These are phyloP conservation scores for Pseudohyphozyma bogoriensis DNA, from an alignment of 768 basidiomycete genomes.

Conservation along the genomic window DNA sequence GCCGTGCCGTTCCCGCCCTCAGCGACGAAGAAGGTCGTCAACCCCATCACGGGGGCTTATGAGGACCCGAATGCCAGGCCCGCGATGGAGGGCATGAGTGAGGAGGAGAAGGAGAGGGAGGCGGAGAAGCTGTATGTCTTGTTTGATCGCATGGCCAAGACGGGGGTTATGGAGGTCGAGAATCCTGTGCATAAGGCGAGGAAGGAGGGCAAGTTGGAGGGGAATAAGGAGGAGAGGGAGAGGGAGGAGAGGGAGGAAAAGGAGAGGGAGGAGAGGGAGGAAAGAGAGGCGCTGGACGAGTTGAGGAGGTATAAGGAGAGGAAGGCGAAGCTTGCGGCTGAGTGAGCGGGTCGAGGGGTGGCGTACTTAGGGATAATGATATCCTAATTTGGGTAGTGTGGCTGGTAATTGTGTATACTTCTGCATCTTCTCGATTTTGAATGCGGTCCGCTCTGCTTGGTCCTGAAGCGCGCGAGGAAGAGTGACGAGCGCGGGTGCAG, in stretches of 20 bases:
- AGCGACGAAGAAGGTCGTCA: conserved; percentile 46
- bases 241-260: conserved; percentile 13
- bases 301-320: conserved; percentile 28
- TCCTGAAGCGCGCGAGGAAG: too few species aligned
- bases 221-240: conserved; percentile 20
- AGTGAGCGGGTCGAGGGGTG: too few species aligned
- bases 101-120: conserved; percentile 90
- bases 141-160: conserved; percentile 77
- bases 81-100: conserved; percentile 56
- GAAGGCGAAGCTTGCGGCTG: background rate
- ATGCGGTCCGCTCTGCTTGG: too few species aligned
- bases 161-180: conserved; percentile 49
- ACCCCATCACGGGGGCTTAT: conserved; percentile 78
- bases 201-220: conserved; percentile 23
- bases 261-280: conserved; percentile 28
- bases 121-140: conserved; percentile 83
- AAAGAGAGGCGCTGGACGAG: conserved; percentile 29
- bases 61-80: conserved; percentile 30
- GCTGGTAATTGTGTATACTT: too few species aligned
- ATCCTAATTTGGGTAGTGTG: too few species aligned
- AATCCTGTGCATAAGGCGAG: conserved; percentile 38
- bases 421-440: too few species aligned
- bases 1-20: conserved; percentile 6
- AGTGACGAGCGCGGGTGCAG: too few species aligned
- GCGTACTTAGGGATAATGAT: too few species aligned